Evolutionary conservation across 441 rosid species (phyloP), one percentile per base, ranked within the genome.

Genomic region (Pelargonium cotyledonis): DNA sequence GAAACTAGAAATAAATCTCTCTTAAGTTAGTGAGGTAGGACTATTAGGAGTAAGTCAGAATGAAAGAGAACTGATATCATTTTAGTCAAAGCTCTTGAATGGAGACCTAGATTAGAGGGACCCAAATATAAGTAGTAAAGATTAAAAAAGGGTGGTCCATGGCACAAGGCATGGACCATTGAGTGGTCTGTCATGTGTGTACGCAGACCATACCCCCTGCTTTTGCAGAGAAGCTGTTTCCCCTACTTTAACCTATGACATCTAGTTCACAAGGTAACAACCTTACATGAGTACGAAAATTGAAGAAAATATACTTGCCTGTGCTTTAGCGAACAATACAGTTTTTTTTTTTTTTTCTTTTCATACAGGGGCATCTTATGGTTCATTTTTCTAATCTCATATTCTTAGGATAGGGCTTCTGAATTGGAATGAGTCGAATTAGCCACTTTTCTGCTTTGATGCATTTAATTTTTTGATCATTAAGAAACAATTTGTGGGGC

Each of bases 341-440:
- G 63, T 35, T 58, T n/a, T 38, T 38, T 38, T 5, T 21, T 19
- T 58, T 35, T 58, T n/a, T 38, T 38, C 6, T 5, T 21, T 19
- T 58, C 4, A 21, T 58, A 19, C 23, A 21, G 11, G 21, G 63
- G 21, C n/a, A 21, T 58, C 63, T 58, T 58, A 10, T 58, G 35
- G 14, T 9, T 58, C 26, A 8, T 21, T 19, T 19, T 19, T 19
- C 63, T 19, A 58, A 58, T 11, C 63, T 58, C 29, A 19, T 58
- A 19, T 19, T 58, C 35, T 21, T 58, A 58, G 63, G 21, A 19
- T 35, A 58, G 29, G 63, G 63, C 63, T 21, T 58, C 63, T 58
- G 63, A 58, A 58, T 19, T 21, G 35, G 63, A 19, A 58, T 58
- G 5, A 21, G 10, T 58, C 12, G 11, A 58, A 58, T 58, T 19